Base-by-base conservation (phyloP, 805 yeast genomes). In the Komagataella kurtzmanii region DNA sequence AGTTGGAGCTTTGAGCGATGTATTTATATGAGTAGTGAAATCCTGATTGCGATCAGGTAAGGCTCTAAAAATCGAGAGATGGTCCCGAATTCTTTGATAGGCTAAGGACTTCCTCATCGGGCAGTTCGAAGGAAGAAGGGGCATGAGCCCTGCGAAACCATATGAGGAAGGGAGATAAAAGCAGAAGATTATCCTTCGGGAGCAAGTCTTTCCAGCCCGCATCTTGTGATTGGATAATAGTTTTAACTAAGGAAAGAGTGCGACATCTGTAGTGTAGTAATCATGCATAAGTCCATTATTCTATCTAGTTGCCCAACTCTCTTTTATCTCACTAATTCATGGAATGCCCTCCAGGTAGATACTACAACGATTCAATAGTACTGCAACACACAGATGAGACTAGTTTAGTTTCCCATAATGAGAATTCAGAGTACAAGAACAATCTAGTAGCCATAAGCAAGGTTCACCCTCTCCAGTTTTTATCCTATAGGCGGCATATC, bases 371-470 rank as follows among this genome's bases (percentile, higher is more conserved):
- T 14, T 30, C 40, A 4, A 30, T 30, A 30, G 6, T 30, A 30
- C n/a, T 30, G 14, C 14, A 30, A 30, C 40, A 30, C 12, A 30
- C 40, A 8, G 40, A 30, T 8, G 40, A 30, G 6, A 14, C 8
- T 14, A 8, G 14, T 8, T 4, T 30, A 14, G 40, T 10, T 10
- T 30, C 40, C 14, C 14, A 30, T 30, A 14, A 30, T 6, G 14
- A 10, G 6, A 30, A 30, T 30, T 30, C 40, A 4, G 40, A 19
- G 40, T 50, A 50, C 49, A 46, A 24, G 44, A 50, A 47, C 49
- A 50, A 50, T 24, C 17, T 47, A 17, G 36, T 18, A 5, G 52
- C 49, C 14, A n/a, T 21, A 6, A 46, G 49, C 17, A 18, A 19
- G 8, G 24, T 43, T 24, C 45, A 19, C 17, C 45, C 49, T n/a